These are phyloP conservation scores for Ajuga reptans DNA, from an alignment of 305 asterid genomes.

Conservation along the genomic window DNA sequence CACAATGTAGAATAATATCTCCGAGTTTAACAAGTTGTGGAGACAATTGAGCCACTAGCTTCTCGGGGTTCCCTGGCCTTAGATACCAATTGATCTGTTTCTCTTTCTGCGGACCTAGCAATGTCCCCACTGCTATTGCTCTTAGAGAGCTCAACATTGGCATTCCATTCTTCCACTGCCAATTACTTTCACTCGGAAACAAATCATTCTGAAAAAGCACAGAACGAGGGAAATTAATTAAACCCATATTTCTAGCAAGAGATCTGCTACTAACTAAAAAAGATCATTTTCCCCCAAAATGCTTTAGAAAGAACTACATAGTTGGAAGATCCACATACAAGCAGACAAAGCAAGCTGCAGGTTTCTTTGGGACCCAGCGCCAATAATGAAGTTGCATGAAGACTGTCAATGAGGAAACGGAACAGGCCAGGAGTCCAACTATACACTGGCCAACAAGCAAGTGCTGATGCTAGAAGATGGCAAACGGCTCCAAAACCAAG, in stretches of 20 bases:
- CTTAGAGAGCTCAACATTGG: conserved; percentile 63
- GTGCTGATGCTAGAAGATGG: conserved; percentile 81
- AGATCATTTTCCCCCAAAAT: not conserved
- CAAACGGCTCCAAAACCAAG: conserved; percentile 85
- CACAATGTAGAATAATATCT: conserved; percentile 65
- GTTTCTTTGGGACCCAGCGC: conserved; percentile 92
- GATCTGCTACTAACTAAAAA: not conserved
- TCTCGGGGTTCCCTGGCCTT: conserved; percentile 58
- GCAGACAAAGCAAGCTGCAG: conserved; percentile 75
- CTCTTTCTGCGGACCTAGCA: conserved; percentile 59
- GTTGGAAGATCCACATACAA: conserved; percentile 48
- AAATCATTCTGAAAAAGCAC: conserved; percentile 67
- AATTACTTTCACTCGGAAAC: conserved; percentile 66
- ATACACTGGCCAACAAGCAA: conserved; percentile 95
- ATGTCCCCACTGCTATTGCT: conserved; percentile 50
- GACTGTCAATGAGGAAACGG: conserved; percentile 40
- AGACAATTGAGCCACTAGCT: conserved; percentile 51
- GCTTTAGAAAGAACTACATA: conserved; percentile 15
- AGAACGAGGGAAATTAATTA: conserved; percentile 25
- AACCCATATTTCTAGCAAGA: conserved; percentile 17
- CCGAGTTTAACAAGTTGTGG: conserved; percentile 57
- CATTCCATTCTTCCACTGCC: conserved; percentile 86
- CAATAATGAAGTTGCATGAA: conserved; percentile 63
- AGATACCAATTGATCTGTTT: conserved; percentile 74
- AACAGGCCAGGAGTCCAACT: conserved; percentile 95